Percentiles rank a stretch among this genome's conserved stretches.
Evolutionary conservation across 1,284 basidiomycete species (phyloP).

Genomic region (Cutaneotrichosporon sp.): DNA sequence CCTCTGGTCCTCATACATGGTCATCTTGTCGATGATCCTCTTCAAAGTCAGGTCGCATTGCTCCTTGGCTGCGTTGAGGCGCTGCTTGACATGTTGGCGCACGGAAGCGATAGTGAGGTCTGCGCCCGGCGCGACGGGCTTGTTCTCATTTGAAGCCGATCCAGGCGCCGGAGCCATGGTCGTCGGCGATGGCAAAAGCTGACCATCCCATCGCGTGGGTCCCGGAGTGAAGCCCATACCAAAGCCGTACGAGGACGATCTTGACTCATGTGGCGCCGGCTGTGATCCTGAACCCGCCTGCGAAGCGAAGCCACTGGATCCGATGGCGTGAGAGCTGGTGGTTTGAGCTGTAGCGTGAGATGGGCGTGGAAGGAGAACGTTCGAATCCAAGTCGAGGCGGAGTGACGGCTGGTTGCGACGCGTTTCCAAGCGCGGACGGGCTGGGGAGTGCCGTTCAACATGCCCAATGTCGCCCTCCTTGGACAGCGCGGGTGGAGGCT

Average conservation of each 20-base stretch:
- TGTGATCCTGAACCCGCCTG: neutral
- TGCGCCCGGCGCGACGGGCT: conserved; percentile 40
- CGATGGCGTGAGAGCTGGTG: conserved; percentile 7
- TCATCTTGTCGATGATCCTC: conserved; percentile 88
- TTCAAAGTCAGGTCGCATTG: conserved; percentile 93
- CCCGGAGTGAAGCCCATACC: conserved; percentile 39
- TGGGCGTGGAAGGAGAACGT: conserved; percentile 24
- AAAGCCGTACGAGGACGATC: conserved; percentile 39
- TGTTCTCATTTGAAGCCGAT: conserved; percentile 15
- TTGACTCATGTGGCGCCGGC: conserved; percentile 12
- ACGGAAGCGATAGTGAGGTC: conserved; percentile 65
- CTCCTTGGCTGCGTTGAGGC: conserved; percentile 88
- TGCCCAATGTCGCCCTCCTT: conserved; percentile 4
- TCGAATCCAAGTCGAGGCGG: conserved; percentile 48
- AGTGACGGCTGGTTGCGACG: conserved; percentile 49
- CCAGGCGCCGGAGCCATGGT: conserved; percentile 15
- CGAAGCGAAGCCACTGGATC: neutral
- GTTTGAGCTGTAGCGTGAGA: neutral
- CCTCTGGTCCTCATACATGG: conserved; percentile 86
- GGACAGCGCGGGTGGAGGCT: conserved; percentile 22
- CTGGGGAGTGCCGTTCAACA: neutral
- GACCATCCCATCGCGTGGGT: conserved; percentile 41
- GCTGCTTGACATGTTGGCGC: conserved; percentile 85
- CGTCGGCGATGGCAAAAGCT: conserved; percentile 44
- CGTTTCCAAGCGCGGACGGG: conserved; percentile 33